Evolutionary conservation across 306 rosid species (phyloP).

Genomic region (Acacia melanoxylon): DNA sequence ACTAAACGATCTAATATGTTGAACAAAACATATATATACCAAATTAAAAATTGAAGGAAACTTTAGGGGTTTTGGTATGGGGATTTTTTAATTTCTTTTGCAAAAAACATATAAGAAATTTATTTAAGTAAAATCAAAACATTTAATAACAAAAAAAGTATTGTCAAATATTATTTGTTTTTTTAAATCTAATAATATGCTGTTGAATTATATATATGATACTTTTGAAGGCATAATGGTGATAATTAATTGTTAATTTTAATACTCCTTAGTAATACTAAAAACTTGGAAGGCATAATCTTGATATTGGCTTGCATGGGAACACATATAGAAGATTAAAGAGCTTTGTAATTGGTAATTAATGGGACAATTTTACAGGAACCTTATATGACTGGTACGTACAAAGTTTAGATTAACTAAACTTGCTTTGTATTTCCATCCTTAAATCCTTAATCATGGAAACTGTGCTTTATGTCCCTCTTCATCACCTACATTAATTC

Average conservation of each 20-base stretch:
- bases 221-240: background rate
- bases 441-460: slow-evolving; percentile 34
- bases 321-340: background rate
- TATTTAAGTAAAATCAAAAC: no score
- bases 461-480: slow-evolving; percentile 28
- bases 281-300: background rate
- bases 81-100: no score
- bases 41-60: no score
- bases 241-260: background rate
- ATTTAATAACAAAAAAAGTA: no score
- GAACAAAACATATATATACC: no score
- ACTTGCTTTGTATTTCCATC: slow-evolving; percentile 29
- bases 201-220: background rate
- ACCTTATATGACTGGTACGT: slow-evolving; percentile 1
- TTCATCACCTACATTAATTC: background rate
- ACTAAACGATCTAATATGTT: no score
- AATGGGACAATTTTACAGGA: slow-evolving; percentile 29
- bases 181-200: background rate
- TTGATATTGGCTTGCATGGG: background rate
- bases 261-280: background rate
- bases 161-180: no score
- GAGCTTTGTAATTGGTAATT: slow-evolving; percentile 6
- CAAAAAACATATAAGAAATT: no score
- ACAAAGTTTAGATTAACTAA: slow-evolving; percentile 2
- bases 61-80: no score